A percentile compares a stretch with the other conserved stretches of the same genome.
Evolutionary conservation across 306 rosid species (phyloP).

Genomic region (Fagus crenata): DNA sequence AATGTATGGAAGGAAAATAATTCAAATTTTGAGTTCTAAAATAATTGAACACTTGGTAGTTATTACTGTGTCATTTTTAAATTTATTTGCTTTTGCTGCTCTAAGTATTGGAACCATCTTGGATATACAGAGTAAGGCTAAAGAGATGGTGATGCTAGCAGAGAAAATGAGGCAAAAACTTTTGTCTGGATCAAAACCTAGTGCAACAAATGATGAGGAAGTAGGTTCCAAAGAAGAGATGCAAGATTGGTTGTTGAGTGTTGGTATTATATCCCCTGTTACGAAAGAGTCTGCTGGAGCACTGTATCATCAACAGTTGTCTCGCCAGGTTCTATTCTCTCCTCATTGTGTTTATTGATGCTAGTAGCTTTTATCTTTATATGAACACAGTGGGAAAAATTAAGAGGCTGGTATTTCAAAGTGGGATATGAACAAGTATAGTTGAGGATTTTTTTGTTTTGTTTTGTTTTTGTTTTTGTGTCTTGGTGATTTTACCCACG

Average conservation of each 20-base stretch:
- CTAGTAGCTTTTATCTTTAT: constrained; percentile 9
- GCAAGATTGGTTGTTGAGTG: constrained; percentile 92
- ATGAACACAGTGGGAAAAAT: constrained; percentile 11
- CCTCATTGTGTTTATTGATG: constrained; percentile 8
- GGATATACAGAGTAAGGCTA: constrained; percentile 85
- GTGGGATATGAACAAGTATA: constrained; percentile 3
- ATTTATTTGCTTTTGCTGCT: constrained; percentile 17
- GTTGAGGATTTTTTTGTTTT: too few species aligned
- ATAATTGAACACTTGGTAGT: background rate
- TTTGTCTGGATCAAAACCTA: constrained; percentile 61
- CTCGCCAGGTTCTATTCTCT: constrained; percentile 75
- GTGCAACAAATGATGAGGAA: constrained; percentile 65
- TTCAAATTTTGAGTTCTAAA: background rate
- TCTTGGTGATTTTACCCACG: too few species aligned
- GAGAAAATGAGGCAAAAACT: constrained; percentile 96
- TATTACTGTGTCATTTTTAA: background rate
- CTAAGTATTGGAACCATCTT: constrained; percentile 26
- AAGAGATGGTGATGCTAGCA: constrained; percentile 98
- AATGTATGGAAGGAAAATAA: background rate
- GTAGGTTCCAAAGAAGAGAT: constrained; percentile 94
- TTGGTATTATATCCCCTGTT: constrained; percentile 94
- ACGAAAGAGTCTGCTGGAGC: constrained; percentile 99
- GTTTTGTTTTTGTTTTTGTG: too few species aligned
- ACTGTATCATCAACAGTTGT: constrained; percentile 87
- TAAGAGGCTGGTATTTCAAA: constrained; percentile 10